Conservation (phyloP, 371 early-diverging fungal species). For the Apophysomyces trapeziformis region DNA sequence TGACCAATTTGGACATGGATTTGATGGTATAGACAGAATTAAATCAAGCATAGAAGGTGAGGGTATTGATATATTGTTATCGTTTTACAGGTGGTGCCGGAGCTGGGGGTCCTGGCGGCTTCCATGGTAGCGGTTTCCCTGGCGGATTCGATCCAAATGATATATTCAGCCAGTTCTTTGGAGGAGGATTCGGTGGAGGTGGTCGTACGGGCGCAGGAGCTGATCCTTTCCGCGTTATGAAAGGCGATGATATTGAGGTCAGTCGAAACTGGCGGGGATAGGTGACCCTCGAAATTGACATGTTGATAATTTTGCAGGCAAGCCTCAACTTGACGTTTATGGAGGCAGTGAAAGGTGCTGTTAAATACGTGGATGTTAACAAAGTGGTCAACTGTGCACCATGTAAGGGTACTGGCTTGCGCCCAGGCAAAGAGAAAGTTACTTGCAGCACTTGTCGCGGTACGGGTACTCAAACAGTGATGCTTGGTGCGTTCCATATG, state of each 20-base stretch:
- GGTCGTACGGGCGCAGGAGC: constrained; percentile 45
- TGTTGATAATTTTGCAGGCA: constrained; percentile 29
- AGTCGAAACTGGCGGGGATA: not conserved
- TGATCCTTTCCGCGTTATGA: constrained; percentile 33
- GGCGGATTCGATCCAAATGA: constrained; percentile 70
- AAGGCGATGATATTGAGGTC: constrained; percentile 57
- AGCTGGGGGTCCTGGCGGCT: constrained; percentile 61
- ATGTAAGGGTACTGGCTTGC: constrained; percentile 83
- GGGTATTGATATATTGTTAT: not conserved
- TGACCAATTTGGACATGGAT: constrained; percentile 87
- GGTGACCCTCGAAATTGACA: not conserved
- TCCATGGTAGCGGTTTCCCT: constrained; percentile 64
- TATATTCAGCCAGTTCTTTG: constrained; percentile 75
- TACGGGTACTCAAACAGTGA: constrained; percentile 79
- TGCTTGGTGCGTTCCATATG: constrained; percentile 86
- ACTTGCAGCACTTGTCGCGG: constrained; percentile 84
- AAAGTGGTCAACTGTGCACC: constrained; percentile 72
- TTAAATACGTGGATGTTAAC: constrained; percentile 64
- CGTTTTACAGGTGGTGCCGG: constrained; percentile 16
- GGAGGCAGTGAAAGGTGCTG: constrained; percentile 87
- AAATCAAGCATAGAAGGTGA: too few species aligned
- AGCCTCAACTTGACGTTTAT: constrained; percentile 75
- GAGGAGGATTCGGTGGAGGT: constrained; percentile 53
- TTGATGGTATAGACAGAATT: constrained; percentile 41
- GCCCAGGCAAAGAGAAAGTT: constrained; percentile 68